A percentile compares a stretch with the other conserved stretches of the same genome.
Evolutionary conservation across 169 alveolate species (phyloP).

Genomic region (Eimeria zaria): DNA sequence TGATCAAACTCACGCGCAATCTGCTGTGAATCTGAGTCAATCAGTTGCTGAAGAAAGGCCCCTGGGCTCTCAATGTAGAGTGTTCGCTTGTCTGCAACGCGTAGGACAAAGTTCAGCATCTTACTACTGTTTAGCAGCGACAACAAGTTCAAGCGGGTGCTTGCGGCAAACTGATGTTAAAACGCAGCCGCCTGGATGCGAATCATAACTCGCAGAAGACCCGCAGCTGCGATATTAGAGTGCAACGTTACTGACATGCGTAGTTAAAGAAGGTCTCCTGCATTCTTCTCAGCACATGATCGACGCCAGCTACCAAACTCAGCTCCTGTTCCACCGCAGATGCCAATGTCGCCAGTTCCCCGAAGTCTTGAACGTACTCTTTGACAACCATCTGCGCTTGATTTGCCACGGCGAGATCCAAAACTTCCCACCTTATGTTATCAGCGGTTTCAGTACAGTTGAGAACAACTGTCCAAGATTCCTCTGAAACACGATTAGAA

Average conservation of each 20-base stretch:
- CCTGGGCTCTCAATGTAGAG: slow-evolving; percentile 78
- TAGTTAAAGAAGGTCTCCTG: slow-evolving; percentile 39
- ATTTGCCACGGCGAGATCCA: slow-evolving; percentile 9
- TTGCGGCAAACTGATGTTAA: not conserved
- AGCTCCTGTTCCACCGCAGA: slow-evolving; percentile 52
- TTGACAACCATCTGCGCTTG: slow-evolving; percentile 35
- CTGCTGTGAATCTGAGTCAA: slow-evolving; percentile 24
- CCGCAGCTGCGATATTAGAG: not conserved
- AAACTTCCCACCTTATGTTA: slow-evolving; percentile 54
- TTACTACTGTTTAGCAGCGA: not conserved
- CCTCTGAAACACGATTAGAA: slow-evolving; percentile 40
- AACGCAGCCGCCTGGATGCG: not conserved
- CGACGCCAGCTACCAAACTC: slow-evolving; percentile 17
- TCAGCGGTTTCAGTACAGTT: slow-evolving; percentile 28
- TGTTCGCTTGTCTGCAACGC: slow-evolving; percentile 39
- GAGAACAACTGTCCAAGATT: slow-evolving; percentile 55
- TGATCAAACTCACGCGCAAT: slow-evolving; percentile 1
- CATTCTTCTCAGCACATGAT: slow-evolving; percentile 53
- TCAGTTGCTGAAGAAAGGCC: slow-evolving; percentile 41
- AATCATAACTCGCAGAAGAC: not conserved
- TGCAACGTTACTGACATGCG: slow-evolving; percentile 7
- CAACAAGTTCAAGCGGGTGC: not conserved
- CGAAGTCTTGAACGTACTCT: slow-evolving; percentile 38
- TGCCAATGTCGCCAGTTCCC: slow-evolving; percentile 37
- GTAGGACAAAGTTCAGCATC: not conserved